Percentiles rank a stretch among this genome's conserved stretches.
Conservation (phyloP, 1,139 yeast genomes). For the Geotrichum carabidarum region DNA sequence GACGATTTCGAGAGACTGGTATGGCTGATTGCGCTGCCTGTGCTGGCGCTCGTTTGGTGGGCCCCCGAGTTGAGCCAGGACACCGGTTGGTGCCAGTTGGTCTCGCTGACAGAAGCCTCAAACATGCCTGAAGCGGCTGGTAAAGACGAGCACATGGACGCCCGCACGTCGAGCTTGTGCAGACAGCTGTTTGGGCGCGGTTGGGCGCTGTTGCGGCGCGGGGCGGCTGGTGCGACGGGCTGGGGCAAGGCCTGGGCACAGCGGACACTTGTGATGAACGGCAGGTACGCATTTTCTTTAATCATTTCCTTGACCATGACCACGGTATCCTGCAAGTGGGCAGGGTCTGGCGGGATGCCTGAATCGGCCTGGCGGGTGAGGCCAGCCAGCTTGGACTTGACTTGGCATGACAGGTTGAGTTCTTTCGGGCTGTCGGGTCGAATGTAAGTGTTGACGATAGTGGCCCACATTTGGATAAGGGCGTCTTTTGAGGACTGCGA, state of each 20-base stretch:
- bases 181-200: background rate
- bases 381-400: constrained; percentile 26
- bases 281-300: constrained; percentile 33
- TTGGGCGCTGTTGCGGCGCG: background rate
- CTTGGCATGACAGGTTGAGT: constrained; percentile 33
- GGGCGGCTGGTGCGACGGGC: background rate
- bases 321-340: constrained; percentile 27
- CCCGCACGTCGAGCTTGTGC: background rate
- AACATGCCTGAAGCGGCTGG: background rate
- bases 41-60: background rate
- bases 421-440: constrained; percentile 33
- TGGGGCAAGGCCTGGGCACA: background rate
- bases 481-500: constrained; percentile 6
- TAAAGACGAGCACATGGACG: constrained; percentile 1
- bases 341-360: constrained; percentile 25
- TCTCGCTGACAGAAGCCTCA: background rate
- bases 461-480: constrained; percentile 28
- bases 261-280: constrained; percentile 22
- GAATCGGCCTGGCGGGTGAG: background rate
- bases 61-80: constrained; percentile 1
- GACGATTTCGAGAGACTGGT: constrained; percentile 12
- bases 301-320: constrained; percentile 32
- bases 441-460: constrained; percentile 33
- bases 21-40: background rate
- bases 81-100: constrained; percentile 7